A percentile compares a stretch with the other conserved stretches of the same genome.
phyloP scores from a whole-genome alignment of 768 basidiomycete genomes.

The Russula ochroleuca region DNA sequence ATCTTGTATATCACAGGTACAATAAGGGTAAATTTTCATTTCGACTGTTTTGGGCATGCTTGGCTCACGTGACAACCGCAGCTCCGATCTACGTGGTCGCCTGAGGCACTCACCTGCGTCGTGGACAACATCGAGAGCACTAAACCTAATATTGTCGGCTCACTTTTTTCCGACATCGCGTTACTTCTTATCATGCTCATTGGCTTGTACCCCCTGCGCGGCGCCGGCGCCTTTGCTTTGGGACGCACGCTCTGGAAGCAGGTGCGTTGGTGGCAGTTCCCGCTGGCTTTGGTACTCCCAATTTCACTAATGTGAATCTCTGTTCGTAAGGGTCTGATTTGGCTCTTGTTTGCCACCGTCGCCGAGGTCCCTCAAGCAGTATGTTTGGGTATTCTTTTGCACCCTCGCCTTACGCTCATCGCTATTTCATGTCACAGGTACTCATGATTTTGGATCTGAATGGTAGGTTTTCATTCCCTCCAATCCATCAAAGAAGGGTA shows the following conservation, averaged over 20 bases:
- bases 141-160: not conserved
- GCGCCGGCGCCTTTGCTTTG: not conserved
- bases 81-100: not conserved
- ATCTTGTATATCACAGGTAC: not conserved
- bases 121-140: not conserved
- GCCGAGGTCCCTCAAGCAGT: not conserved
- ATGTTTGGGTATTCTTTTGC: not conserved
- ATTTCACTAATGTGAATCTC: not conserved
- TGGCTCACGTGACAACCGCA: not conserved
- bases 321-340: conserved; percentile 2
- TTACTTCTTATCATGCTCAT: not conserved
- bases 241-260: conserved; percentile 5
- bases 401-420: not conserved
- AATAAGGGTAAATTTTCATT: not conserved
- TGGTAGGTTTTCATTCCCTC: not conserved
- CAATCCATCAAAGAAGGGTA: not conserved
- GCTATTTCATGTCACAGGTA: not conserved
- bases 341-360: conserved; percentile 2
- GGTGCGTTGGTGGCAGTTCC: not conserved
- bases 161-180: not conserved
- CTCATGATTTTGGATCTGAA: conserved; percentile 9
- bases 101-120: not conserved
- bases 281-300: not conserved
- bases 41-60: not conserved
- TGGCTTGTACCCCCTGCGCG: not conserved